phyloP scores from a whole-genome alignment of 148 eudicot genomes.

The Persicaria tinctoria region DNA sequence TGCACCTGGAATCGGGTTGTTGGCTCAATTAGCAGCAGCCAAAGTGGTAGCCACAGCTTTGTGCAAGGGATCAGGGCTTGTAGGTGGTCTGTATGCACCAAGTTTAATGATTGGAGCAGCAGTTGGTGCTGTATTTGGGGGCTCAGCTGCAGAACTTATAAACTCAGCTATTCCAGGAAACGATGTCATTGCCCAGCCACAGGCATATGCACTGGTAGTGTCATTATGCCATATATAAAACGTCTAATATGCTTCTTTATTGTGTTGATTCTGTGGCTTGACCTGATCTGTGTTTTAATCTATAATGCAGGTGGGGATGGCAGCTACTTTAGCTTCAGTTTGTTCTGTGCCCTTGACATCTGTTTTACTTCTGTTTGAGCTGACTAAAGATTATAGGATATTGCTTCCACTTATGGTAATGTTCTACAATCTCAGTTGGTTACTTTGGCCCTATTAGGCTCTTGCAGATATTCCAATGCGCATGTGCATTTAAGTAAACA shows the following conservation, averaged over 20 bases:
- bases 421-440: conserved; percentile 9
- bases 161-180: conserved; percentile 82
- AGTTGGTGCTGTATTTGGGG: conserved; percentile 96
- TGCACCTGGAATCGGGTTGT: conserved; percentile 89
- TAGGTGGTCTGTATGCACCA: conserved; percentile 97
- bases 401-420: conserved; percentile 97
- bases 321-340: conserved; percentile 92
- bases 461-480: background rate
- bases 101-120: conserved; percentile 99
- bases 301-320: conserved; percentile 90
- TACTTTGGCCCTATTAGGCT: background rate
- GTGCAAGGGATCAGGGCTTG: conserved; percentile 96
- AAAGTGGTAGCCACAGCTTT: conserved; percentile 95
- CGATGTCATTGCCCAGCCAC: conserved; percentile 88
- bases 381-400: conserved; percentile 90
- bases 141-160: conserved; percentile 70
- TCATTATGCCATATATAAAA: background rate
- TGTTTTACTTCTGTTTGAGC: conserved; percentile 89
- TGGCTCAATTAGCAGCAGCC: conserved; percentile 89
- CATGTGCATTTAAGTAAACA: background rate
- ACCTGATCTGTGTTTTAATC: background rate
- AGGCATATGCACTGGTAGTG: conserved; percentile 90
- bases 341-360: conserved; percentile 98
- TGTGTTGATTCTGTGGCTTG: background rate
- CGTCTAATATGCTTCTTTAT: background rate